phyloP scores from a whole-genome alignment of 768 basidiomycete species.

The Lyophyllum semitale region DNA sequence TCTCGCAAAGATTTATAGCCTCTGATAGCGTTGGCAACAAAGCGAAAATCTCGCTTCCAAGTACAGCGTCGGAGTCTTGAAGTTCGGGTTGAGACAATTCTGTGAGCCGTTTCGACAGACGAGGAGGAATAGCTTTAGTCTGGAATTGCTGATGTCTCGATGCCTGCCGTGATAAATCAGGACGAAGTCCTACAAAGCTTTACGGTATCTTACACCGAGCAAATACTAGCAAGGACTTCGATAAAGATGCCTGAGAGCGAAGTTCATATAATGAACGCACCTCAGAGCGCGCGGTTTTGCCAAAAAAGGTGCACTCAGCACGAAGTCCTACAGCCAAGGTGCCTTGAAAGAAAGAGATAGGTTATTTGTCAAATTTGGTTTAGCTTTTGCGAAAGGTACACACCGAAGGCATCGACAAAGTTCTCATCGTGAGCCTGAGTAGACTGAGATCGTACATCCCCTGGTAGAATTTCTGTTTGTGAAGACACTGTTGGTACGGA shows the following conservation, averaged over 20 bases:
- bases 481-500: neutral
- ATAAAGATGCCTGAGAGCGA: neutral
- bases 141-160: constrained; percentile 20
- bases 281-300: constrained; percentile 69
- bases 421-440: constrained; percentile 40
- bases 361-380: neutral
- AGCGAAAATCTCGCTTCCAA: constrained; percentile 45
- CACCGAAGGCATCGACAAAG: constrained; percentile 52
- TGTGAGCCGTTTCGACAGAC: constrained; percentile 40
- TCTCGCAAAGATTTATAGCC: constrained; percentile 60
- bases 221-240: constrained; percentile 45
- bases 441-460: neutral
- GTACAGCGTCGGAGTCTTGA: constrained; percentile 30
- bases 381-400: neutral
- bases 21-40: constrained; percentile 59
- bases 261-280: constrained; percentile 34
- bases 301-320: constrained; percentile 59
- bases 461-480: neutral
- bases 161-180: constrained; percentile 19
- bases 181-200: neutral
- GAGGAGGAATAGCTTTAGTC: constrained; percentile 5
- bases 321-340: constrained; percentile 58
- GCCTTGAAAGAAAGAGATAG: constrained; percentile 34
- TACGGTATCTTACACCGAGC: constrained; percentile 44
- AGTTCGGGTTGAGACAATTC: constrained; percentile 36